Conservation (phyloP, 2,329 filamentous ascomycete genomes). For the Aspergillus fructus region DNA sequence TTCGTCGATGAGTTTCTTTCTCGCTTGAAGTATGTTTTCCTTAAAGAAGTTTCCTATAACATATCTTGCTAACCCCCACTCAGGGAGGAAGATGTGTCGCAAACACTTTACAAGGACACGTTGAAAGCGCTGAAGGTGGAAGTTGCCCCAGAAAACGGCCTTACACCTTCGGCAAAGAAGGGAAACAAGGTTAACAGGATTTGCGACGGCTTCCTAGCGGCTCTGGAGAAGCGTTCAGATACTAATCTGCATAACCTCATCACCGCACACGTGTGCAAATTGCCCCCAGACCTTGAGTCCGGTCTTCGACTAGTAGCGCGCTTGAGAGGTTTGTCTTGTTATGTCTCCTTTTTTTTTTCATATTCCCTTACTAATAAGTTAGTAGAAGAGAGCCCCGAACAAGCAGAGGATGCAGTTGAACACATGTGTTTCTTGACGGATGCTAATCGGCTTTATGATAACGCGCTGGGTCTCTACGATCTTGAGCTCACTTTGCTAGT, state of each 20-base stretch:
- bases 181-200: constrained; percentile 76
- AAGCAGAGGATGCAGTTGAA: constrained; percentile 86
- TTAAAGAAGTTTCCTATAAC: background rate
- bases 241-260: constrained; percentile 84
- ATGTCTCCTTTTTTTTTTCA: background rate
- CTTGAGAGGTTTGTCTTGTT: constrained; percentile 51
- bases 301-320: constrained; percentile 77
- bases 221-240: constrained; percentile 61
- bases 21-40: constrained; percentile 64
- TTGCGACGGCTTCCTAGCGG: constrained; percentile 77
- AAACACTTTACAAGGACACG: constrained; percentile 92
- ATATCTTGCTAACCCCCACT: constrained; percentile 28
- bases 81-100: constrained; percentile 83
- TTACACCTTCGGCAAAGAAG: constrained; percentile 24
- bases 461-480: constrained; percentile 86
- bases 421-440: constrained; percentile 98
- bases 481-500: constrained; percentile 86
- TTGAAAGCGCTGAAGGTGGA: constrained; percentile 49
- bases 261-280: constrained; percentile 92
- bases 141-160: constrained; percentile 26
- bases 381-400: constrained; percentile 60
- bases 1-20: constrained; percentile 91
- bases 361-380: constrained; percentile 15
- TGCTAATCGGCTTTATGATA: constrained; percentile 86
- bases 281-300: constrained; percentile 82